Evolutionary conservation across 2,329 filamentous ascomycete species (phyloP), one percentile per base, ranked within the genome.

Genomic region (Diaporthe vexans): DNA sequence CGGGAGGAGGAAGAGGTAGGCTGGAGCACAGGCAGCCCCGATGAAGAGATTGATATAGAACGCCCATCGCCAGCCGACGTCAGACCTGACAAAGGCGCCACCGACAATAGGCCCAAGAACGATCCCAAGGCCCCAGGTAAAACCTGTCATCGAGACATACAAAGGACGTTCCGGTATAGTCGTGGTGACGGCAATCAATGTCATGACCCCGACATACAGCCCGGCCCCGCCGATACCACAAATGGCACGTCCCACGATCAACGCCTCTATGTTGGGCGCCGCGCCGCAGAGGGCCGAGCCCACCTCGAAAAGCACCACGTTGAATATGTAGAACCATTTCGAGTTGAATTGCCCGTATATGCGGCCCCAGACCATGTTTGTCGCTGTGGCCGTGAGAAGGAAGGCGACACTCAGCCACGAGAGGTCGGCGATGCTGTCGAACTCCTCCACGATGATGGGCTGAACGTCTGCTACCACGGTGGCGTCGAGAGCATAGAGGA

Each of bases 31-130:
- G n/a, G 46, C 74, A 24, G 72, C 71, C 5, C 57, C 57, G 43
- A 72, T 43, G 35, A 56, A 59, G 35, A 76, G 72, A 37, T 71
- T 76, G 72, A 65, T 57, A 24, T 76, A 76, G 29, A 76, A 76
- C 1, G 63, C 58, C 74, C 74, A 76, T 10, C 74, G 48, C 74
- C 74, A 76, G 1, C 58, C 70, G 8, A 57, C 63, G 24, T 26
- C 43, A 15, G 69, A 63, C 48, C 63, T 24, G 13, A 43, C 24
- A n/a, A 76, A 40, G 26, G 51, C 74, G 29, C 74, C 72, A 24
- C 72, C 74, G 1, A 76, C 46, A 10, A 74, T 57, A 13, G 74
- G 74, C 5, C 72, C 63, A 6, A 74, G 54, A 43, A 74, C 40
- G 8, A 59, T 48, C 2, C 72, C 74, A 3, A 76, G 33, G 33